Evolutionary conservation across 371 early-diverging fungal species (phyloP).

Genomic region (Vairimorpha ceranae): DNA sequence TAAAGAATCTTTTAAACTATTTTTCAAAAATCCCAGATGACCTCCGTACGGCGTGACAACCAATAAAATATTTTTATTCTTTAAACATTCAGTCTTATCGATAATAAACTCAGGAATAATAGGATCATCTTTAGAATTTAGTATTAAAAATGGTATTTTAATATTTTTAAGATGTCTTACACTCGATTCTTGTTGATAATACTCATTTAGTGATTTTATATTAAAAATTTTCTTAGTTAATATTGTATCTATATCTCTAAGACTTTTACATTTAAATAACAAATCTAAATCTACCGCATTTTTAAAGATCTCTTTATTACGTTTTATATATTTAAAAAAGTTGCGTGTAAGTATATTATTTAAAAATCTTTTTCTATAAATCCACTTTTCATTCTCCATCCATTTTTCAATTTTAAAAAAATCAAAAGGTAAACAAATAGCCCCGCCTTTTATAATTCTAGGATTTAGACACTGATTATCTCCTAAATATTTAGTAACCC

Average conservation of each 20-base stretch:
- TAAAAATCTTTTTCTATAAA: slow-evolving; percentile 42
- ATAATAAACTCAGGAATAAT: slow-evolving; percentile 69
- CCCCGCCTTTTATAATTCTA: slow-evolving; percentile 51
- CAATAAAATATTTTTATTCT: slow-evolving; percentile 75
- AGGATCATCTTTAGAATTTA: slow-evolving; percentile 81
- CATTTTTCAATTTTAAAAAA: slow-evolving; percentile 52
- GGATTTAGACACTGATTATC: slow-evolving; percentile 34
- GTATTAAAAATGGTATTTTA: slow-evolving; percentile 69
- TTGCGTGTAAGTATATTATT: slow-evolving; percentile 48
- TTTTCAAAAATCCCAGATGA: slow-evolving; percentile 73
- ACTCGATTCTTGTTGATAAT: slow-evolving; percentile 50
- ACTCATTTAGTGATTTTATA: slow-evolving; percentile 34
- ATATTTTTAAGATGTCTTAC: slow-evolving; percentile 47
- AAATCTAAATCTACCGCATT: slow-evolving; percentile 12
- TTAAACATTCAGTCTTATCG: slow-evolving; percentile 68
- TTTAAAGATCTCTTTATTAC: slow-evolving; percentile 40
- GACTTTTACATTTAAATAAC: slow-evolving; percentile 4
- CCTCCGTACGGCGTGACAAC: slow-evolving; percentile 77
- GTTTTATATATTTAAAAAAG: slow-evolving; percentile 47
- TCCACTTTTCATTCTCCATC: slow-evolving; percentile 24
- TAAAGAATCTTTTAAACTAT: slow-evolving; percentile 33
- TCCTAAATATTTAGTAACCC: slow-evolving; percentile 58
- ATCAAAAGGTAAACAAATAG: slow-evolving; percentile 61
- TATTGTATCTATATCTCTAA: slow-evolving; percentile 25
- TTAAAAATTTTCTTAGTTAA: slow-evolving; percentile 20